Evolutionary conservation across 805 yeast species (phyloP).

Genomic region (Jamesozyma lodderae): DNA sequence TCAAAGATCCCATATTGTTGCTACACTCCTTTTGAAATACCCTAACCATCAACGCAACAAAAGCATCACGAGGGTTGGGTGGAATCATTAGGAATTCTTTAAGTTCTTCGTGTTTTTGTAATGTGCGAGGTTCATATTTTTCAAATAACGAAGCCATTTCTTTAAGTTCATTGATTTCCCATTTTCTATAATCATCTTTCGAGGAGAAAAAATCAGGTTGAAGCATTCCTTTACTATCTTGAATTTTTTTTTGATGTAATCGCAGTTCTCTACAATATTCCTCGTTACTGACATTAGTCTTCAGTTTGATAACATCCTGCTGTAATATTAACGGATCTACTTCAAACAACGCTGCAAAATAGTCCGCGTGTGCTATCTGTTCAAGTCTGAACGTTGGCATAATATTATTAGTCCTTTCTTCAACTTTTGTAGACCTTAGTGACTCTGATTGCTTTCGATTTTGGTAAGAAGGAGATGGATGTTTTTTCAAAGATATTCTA

Average conservation of each 20-base stretch:
- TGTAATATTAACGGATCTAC: constrained; percentile 44
- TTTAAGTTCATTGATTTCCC: constrained; percentile 35
- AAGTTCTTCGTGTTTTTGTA: not conserved
- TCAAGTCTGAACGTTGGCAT: constrained; percentile 43
- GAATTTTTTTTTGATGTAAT: constrained; percentile 5
- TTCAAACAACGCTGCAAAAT: constrained; percentile 41
- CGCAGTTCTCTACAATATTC: constrained; percentile 15
- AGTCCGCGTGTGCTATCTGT: constrained; percentile 47
- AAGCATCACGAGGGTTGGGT: constrained; percentile 33
- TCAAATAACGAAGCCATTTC: constrained; percentile 28
- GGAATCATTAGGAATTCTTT: constrained; percentile 31
- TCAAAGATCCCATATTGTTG: constrained; percentile 6
- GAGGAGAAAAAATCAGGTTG: constrained; percentile 31
- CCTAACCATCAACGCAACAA: constrained; percentile 33
- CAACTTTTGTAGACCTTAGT: not conserved
- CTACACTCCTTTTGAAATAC: constrained; percentile 36
- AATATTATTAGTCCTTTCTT: not conserved
- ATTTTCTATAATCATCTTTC: constrained; percentile 29
- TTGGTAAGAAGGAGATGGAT: not conserved
- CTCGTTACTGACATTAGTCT: constrained; percentile 13
- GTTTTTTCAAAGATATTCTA: not conserved
- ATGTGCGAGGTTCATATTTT: constrained; percentile 6
- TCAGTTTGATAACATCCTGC: constrained; percentile 37
- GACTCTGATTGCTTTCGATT: not conserved
- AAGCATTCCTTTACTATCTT: constrained; percentile 26